Conservation (phyloP, 2,329 filamentous ascomycete species). For the Ilyonectria destructans region DNA sequence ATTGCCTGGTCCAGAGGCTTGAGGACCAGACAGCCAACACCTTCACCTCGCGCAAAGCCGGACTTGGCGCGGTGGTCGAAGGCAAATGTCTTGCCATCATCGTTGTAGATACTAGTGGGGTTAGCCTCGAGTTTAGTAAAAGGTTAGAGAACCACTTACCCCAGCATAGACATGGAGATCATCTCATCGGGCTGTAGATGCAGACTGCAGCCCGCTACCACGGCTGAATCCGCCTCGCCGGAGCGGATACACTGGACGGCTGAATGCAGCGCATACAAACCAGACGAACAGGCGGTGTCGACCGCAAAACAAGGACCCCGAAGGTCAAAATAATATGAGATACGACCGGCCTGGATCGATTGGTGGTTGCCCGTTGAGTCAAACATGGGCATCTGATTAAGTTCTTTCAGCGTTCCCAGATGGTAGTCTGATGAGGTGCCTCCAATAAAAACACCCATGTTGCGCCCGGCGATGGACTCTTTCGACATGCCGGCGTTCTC, state of each 20-base stretch:
- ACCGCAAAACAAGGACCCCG: conserved; percentile 56
- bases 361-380: conserved; percentile 67
- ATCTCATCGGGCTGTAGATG: conserved; percentile 41
- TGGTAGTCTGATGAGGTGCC: conserved; percentile 66
- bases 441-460: conserved; percentile 68
- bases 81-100: conserved; percentile 34
- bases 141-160: conserved; percentile 33
- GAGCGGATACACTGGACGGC: conserved; percentile 50
- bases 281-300: conserved; percentile 56
- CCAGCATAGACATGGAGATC: conserved; percentile 52
- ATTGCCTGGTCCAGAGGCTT: conserved; percentile 37
- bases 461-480: conserved; percentile 62
- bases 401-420: conserved; percentile 61
- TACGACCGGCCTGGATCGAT: conserved; percentile 66
- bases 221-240: conserved; percentile 54
- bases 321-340: conserved; percentile 52
- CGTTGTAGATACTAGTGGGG: conserved; percentile 29
- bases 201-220: conserved; percentile 56
- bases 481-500: conserved; percentile 68
- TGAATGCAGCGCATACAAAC: conserved; percentile 52
- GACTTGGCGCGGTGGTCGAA: conserved; percentile 36
- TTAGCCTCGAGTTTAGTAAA: background rate
- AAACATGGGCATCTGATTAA: conserved; percentile 66
- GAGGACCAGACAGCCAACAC: conserved; percentile 36
- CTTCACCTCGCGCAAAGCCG: conserved; percentile 36